Evolutionary conservation across 768 basidiomycete species (phyloP), one percentile per base, ranked within the genome.

Genomic region (Lactarius vividus): DNA sequence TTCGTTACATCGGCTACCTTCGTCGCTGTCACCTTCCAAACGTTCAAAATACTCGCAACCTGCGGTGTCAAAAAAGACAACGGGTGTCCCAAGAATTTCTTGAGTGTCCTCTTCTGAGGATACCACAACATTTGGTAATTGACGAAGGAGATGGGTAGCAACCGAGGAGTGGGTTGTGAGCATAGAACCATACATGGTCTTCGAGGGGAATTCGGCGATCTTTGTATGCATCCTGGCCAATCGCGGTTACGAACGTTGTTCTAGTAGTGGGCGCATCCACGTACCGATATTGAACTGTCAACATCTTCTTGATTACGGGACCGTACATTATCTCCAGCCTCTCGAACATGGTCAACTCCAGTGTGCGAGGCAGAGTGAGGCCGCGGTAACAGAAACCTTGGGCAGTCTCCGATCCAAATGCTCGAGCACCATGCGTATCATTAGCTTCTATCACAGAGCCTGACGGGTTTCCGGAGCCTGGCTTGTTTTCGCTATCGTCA

Each of bases 11-110:
- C 88, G 83, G 69, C 93, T 96, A 0, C 94, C 95, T 72, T 96
- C 95, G 72, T 94, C 92, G n/a, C 82, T 80, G 63, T 88, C 88
- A 0, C 83, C 88, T 37, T 92, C 90, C 0, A 86, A 73, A 18
- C 92, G 80, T 74, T 98, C 97, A 72, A 88, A 97, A 72, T 92
- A 96, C 74, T 97, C 94, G 71, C 92, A 95, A 0, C 95, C 94
- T 4, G 92, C 86, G 0, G 95, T 99, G 73, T 99, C 97, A 71
- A 92, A 93, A 75, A 98, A 99, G 2, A 96, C 86, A 2, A 98
- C 84, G 0, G 94, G 92, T 0, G 83, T 90, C 3, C 80, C 83
- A 7, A 98, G 78, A 4, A 85, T 75, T 62, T 96, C 96, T 66
- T 84, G 85, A 54, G 83, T 79, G 42, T 91, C 87, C 18, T 89